These are phyloP conservation scores for Apophysomyces ossiformis DNA, from an alignment of 371 early-diverging fungal species.

Conservation along the genomic window DNA sequence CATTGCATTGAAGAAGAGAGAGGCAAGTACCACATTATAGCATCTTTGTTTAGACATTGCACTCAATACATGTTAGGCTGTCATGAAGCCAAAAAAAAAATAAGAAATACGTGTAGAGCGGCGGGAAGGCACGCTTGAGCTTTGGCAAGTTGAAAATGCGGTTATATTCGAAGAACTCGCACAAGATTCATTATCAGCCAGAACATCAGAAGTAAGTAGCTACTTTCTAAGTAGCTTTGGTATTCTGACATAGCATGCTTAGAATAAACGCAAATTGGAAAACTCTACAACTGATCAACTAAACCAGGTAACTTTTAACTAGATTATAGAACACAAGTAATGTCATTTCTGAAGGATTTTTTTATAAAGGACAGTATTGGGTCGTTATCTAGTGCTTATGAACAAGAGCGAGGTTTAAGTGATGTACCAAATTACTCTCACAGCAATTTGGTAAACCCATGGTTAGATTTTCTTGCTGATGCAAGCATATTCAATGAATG, in stretches of 20 bases:
- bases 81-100: too few species aligned
- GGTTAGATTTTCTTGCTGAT: background rate
- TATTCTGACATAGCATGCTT: conserved; percentile 1
- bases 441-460: conserved; percentile 2
- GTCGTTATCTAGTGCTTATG: background rate
- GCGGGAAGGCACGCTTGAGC: too few species aligned
- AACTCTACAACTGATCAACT: background rate
- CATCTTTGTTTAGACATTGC: too few species aligned
- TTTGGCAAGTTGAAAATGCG: too few species aligned
- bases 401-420: conserved; percentile 3
- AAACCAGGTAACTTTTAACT: background rate
- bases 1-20: too few species aligned
- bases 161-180: too few species aligned
- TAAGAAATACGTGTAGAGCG: too few species aligned
- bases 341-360: conserved; percentile 3
- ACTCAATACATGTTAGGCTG: too few species aligned
- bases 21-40: too few species aligned
- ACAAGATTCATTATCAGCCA: too few species aligned
- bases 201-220: too few species aligned
- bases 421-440: conserved; percentile 7
- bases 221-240: background rate
- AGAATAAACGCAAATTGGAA: conserved; percentile 7
- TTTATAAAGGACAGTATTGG: conserved; percentile 5
- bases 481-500: conserved; percentile 6
- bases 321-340: too few species aligned